Evolutionary conservation across 208 protist species (phyloP).

Genomic region (Angomonas ambiguus): DNA sequence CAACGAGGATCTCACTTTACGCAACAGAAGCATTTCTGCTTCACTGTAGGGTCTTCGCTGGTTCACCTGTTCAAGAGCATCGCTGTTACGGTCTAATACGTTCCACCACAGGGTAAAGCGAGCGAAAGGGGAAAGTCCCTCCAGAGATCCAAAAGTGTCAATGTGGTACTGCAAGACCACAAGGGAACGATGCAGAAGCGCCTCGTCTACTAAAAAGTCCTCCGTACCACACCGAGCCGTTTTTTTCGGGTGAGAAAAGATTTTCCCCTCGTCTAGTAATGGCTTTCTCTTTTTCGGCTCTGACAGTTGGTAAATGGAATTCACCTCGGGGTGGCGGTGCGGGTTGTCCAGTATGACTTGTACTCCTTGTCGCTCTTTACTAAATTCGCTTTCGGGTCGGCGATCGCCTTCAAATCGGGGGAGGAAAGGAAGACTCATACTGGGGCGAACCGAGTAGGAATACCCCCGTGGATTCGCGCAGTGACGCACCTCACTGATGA

Average conservation of each 20-base stretch:
- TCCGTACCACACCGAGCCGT: constrained; percentile 63
- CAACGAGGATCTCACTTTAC: constrained; percentile 20
- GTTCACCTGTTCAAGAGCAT: constrained; percentile 39
- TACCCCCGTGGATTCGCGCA: constrained; percentile 48
- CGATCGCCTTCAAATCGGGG: constrained; percentile 73
- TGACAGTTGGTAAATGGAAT: constrained; percentile 71
- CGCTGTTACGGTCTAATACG: constrained; percentile 59
- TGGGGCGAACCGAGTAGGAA: constrained; percentile 60
- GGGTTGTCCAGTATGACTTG: constrained; percentile 45
- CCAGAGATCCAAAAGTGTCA: constrained; percentile 63
- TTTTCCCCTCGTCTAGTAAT: constrained; percentile 75
- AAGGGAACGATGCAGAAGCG: constrained; percentile 65
- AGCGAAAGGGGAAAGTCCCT: constrained; percentile 59
- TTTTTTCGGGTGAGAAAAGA: constrained; percentile 84
- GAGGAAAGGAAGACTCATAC: constrained; percentile 31
- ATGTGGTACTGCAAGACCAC: constrained; percentile 60
- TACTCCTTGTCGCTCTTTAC: constrained; percentile 43
- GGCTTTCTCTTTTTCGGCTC: constrained; percentile 68
- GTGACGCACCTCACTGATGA: constrained; percentile 30
- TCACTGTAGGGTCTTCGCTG: constrained; percentile 21
- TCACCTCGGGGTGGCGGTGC: constrained; percentile 63
- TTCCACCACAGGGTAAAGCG: constrained; percentile 67
- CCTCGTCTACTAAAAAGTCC: constrained; percentile 85
- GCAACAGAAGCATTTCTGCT: constrained; percentile 22
- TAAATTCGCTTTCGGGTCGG: constrained; percentile 50